Conservation (phyloP, 805 yeast genomes). For the Candida endomychidarum region DNA sequence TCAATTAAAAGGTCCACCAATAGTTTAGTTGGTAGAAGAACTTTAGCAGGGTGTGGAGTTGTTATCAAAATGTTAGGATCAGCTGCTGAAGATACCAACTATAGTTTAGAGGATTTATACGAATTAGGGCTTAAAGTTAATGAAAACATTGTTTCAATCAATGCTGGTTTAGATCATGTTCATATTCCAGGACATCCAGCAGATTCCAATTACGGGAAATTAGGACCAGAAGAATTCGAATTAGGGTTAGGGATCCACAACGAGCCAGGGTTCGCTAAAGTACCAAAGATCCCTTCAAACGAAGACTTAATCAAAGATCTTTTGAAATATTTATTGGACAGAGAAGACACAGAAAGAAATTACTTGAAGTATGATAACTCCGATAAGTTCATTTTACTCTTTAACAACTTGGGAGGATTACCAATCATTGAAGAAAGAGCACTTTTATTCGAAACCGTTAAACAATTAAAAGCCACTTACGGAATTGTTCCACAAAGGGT, state of each 20-base stretch:
- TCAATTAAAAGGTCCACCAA: constrained; percentile 30
- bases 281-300: constrained; percentile 29
- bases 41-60: constrained; percentile 33
- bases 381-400: constrained; percentile 29
- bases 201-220: constrained; percentile 23
- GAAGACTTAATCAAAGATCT: constrained; percentile 28
- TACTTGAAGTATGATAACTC: constrained; percentile 26
- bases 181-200: constrained; percentile 35
- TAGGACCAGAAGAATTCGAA: constrained; percentile 29
- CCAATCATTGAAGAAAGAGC: constrained; percentile 33
- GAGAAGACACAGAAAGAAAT: constrained; percentile 26
- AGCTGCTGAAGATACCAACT: constrained; percentile 22
- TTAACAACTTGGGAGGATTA: constrained; percentile 40
- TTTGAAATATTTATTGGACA: constrained; percentile 26
- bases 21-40: constrained; percentile 37
- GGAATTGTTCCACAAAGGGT: constrained; percentile 28
- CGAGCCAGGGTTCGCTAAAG: constrained; percentile 36
- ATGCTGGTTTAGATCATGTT: constrained; percentile 39
- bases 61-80: constrained; percentile 34
- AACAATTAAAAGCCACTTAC: constrained; percentile 23
- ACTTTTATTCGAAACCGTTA: constrained; percentile 22
- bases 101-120: constrained; percentile 25
- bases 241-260: constrained; percentile 41
- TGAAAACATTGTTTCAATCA: constrained; percentile 29
- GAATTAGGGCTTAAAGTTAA: constrained; percentile 28